phyloP scores from a whole-genome alignment of 257 asterid genomes.

The Echium plantagineum region DNA sequence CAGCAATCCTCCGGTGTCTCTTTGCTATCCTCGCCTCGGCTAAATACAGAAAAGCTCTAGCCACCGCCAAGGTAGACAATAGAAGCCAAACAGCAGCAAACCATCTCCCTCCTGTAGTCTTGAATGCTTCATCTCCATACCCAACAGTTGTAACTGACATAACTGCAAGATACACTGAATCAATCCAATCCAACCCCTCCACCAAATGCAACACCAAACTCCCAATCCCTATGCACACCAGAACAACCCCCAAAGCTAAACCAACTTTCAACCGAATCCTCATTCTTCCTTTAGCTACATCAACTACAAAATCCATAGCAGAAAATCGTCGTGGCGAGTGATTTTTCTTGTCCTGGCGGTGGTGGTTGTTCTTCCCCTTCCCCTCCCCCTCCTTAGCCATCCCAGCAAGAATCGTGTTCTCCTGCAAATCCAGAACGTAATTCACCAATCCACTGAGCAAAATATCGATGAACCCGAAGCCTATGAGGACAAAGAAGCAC shows the following conservation, averaged over 20 bases:
- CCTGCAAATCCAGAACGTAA: conserved; percentile 46
- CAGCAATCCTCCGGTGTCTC: conserved; percentile 31
- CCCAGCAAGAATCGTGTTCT: conserved; percentile 29
- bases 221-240: conserved; percentile 36
- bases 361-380: too few species aligned
- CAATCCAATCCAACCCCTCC: conserved; percentile 30
- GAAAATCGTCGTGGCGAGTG: not conserved
- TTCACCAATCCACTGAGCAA: conserved; percentile 34
- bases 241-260: conserved; percentile 34
- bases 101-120: conserved; percentile 28
- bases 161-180: conserved; percentile 33
- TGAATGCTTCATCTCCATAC: conserved; percentile 46
- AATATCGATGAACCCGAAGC: conserved; percentile 45
- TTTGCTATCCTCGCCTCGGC: conserved; percentile 45
- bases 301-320: conserved; percentile 22
- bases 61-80: conserved; percentile 42
- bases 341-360: conserved; percentile 6
- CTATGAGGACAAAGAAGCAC: conserved; percentile 39
- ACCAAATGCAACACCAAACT: conserved; percentile 21
- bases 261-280: conserved; percentile 40
- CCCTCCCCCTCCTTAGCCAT: conserved; percentile 5
- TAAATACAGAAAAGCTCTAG: conserved; percentile 41
- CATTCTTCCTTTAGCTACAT: conserved; percentile 52
- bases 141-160: conserved; percentile 57
- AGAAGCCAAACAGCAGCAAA: conserved; percentile 43